phyloP scores from a whole-genome alignment of 192 early-diverging fungal species.

The Podila clonocystis region DNA sequence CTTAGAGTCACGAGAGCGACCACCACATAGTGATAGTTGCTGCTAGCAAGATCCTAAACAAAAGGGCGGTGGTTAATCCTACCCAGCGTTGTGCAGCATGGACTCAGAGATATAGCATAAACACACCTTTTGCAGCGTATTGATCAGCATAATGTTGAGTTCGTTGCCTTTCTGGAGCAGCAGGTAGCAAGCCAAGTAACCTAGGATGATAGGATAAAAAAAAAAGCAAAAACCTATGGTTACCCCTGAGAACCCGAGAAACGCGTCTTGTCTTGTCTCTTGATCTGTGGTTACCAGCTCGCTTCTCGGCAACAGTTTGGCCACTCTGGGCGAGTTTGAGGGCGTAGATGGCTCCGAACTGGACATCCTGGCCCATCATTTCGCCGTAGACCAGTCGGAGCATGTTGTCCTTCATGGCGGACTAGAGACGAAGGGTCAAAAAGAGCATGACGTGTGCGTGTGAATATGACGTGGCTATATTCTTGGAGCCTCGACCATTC shows the following conservation, averaged over 20 bases:
- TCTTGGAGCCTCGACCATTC: not conserved
- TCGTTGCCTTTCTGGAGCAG: slow-evolving; percentile 59
- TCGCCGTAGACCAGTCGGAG: slow-evolving; percentile 60
- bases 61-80: not conserved
- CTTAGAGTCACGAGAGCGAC: slow-evolving; percentile 60
- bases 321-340: slow-evolving; percentile 65
- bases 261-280: not conserved
- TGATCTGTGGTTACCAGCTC: slow-evolving; percentile 40
- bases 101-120: no score
- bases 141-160: slow-evolving; percentile 64
- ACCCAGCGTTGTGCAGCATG: no score
- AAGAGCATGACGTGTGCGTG: not conserved
- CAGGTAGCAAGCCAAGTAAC: slow-evolving; percentile 60
- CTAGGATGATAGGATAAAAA: slow-evolving; percentile 23
- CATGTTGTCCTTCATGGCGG: slow-evolving; percentile 62
- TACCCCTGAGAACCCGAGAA: not conserved
- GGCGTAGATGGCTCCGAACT: slow-evolving; percentile 65
- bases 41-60: slow-evolving; percentile 63
- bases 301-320: slow-evolving; percentile 56
- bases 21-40: slow-evolving; percentile 56
- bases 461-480: not conserved
- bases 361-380: slow-evolving; percentile 65
- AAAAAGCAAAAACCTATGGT: not conserved
- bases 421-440: slow-evolving; percentile 16
- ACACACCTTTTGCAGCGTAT: slow-evolving; percentile 62